Evolutionary conservation across 768 basidiomycete genomes (phyloP).

Genomic region (Lactarius akahatsu): DNA sequence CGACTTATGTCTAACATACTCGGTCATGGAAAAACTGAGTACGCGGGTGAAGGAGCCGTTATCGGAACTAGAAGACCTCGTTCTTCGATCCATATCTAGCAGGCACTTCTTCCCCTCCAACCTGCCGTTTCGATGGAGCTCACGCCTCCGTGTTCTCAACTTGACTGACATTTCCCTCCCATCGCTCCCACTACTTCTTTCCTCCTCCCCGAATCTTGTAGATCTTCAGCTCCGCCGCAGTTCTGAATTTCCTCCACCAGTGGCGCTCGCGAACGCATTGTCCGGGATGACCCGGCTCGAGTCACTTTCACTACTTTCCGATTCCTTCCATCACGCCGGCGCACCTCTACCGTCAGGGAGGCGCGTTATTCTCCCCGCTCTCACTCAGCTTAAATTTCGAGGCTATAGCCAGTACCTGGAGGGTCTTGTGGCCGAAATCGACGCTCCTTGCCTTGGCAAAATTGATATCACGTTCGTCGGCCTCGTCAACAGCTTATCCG

Average conservation of each 20-base stretch:
- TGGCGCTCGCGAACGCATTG: neutral
- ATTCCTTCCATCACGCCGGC: no score
- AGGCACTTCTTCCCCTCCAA: no score
- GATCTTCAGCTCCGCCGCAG: neutral
- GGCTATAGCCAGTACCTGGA: neutral
- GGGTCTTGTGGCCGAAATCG: no score
- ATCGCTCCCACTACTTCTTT: neutral
- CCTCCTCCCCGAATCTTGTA: neutral
- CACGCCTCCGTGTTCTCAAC: neutral
- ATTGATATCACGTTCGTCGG: neutral
- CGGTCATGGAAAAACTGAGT: neutral
- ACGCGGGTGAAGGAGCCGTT: neutral
- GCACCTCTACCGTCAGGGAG: neutral
- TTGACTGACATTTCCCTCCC: neutral
- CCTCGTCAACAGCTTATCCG: neutral
- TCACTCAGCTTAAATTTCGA: neutral
- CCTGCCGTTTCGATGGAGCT: neutral
- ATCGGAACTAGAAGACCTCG: neutral
- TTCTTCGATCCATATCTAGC: neutral
- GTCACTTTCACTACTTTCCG: neutral
- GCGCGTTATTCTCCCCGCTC: neutral
- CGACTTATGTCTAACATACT: neutral
- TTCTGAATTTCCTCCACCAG: neutral
- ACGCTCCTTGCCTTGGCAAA: neutral
- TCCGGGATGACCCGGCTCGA: neutral